phyloP scores from a whole-genome alignment of 2,329 filamentous ascomycete species.

The Xylariaceae sp. region DNA sequence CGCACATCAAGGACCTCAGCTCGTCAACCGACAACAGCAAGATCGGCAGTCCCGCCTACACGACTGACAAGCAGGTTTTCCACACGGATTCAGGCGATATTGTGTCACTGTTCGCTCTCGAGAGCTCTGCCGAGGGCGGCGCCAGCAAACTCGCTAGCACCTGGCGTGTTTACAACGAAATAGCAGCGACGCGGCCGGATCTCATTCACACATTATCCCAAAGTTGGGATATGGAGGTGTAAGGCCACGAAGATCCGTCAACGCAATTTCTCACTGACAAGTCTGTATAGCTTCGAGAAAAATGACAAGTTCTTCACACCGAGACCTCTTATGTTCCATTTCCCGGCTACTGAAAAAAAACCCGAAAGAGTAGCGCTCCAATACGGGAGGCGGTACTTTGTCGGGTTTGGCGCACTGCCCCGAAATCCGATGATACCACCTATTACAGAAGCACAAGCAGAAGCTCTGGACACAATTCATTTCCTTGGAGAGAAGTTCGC shows the following conservation, averaged over 20 bases:
- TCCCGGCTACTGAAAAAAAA: conserved; percentile 37
- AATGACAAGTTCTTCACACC: conserved; percentile 38
- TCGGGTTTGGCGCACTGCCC: conserved; percentile 51
- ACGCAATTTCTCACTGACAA: conserved; percentile 34
- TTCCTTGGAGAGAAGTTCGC: conserved; percentile 43
- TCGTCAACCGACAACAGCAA: conserved; percentile 25
- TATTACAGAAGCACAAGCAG: conserved; percentile 48
- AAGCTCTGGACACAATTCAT: conserved; percentile 48
- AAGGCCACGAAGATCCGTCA: conserved; percentile 11
- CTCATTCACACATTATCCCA: conserved; percentile 52
- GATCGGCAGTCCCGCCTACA: conserved; percentile 46
- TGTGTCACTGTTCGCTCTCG: conserved; percentile 52
- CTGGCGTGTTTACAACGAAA: conserved; percentile 59
- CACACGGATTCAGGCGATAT: conserved; percentile 60
- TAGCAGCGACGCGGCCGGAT: conserved; percentile 54
- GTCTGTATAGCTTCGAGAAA: conserved; percentile 44
- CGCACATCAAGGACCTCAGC: conserved; percentile 60
- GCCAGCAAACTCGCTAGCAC: conserved; percentile 54
- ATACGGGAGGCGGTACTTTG: conserved; percentile 56
- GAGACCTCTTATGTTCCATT: conserved; percentile 53
- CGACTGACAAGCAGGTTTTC: conserved; percentile 19
- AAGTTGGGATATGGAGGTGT: conserved; percentile 47
- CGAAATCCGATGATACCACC: conserved; percentile 51
- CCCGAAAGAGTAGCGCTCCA: conserved; percentile 56
- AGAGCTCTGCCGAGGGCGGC: conserved; percentile 50